Evolutionary conservation across 1,139 yeast species (phyloP).

Genomic region (Yamadazyma diospyri): DNA sequence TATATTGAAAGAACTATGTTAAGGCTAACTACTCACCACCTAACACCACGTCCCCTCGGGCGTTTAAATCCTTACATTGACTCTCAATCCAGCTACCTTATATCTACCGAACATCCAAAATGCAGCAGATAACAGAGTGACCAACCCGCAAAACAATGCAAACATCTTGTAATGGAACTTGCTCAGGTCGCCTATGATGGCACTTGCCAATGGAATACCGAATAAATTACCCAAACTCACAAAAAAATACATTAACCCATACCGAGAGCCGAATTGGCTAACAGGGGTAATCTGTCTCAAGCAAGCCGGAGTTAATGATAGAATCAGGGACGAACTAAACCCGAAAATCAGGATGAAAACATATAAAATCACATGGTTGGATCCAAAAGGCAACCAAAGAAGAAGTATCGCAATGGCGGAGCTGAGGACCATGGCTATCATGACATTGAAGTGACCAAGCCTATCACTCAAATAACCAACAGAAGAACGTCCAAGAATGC

Average conservation of each 20-base stretch:
- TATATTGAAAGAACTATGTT: too few relatives aligned
- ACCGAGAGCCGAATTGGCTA: slow-evolving; percentile 36
- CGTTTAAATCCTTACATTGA: slow-evolving; percentile 26
- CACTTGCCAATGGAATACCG: slow-evolving; percentile 44
- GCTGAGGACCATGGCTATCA: slow-evolving; percentile 33
- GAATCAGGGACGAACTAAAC: slow-evolving; percentile 29
- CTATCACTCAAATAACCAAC: slow-evolving; percentile 39
- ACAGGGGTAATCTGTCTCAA: slow-evolving; percentile 35
- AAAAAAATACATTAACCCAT: slow-evolving; percentile 37
- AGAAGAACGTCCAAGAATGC: slow-evolving; percentile 35
- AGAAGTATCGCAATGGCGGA: slow-evolving; percentile 29
- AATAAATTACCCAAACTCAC: slow-evolving; percentile 39
- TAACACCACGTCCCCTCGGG: too few relatives aligned
- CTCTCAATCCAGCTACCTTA: slow-evolving; percentile 28
- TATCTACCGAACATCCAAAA: slow-evolving; percentile 35
- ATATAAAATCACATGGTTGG: slow-evolving; percentile 25
- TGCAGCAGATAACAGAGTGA: slow-evolving; percentile 24
- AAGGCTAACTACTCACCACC: too few relatives aligned
- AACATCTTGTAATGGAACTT: slow-evolving; percentile 30
- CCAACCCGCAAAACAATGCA: slow-evolving; percentile 32
- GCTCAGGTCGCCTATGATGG: slow-evolving; percentile 35
- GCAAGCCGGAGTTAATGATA: slow-evolving; percentile 38
- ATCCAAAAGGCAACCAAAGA: slow-evolving; percentile 42
- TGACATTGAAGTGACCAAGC: slow-evolving; percentile 38
- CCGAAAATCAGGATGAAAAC: slow-evolving; percentile 24